Evolutionary conservation across 148 eudicot genomes (phyloP).

Genomic region (Heliosperma pusillum): DNA sequence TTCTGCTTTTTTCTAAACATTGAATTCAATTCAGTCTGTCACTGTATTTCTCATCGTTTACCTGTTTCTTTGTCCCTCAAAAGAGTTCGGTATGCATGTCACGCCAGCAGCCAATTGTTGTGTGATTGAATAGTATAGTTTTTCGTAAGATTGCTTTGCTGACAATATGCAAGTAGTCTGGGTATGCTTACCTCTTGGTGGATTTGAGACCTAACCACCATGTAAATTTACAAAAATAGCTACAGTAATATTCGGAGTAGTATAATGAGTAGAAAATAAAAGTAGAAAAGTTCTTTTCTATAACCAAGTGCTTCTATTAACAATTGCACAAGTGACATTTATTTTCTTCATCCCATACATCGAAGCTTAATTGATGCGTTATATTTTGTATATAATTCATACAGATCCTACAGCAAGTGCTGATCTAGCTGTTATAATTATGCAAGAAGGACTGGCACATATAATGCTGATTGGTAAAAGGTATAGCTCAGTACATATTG

Average conservation of each 20-base stretch:
- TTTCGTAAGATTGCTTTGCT: neutral
- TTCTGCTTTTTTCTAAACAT: too few species aligned
- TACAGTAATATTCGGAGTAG: neutral
- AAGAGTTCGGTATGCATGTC: too few species aligned
- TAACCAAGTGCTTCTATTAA: neutral
- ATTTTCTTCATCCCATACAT: neutral
- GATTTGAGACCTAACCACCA: neutral
- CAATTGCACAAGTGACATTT: neutral
- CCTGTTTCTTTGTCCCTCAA: too few species aligned
- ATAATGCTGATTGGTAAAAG: conserved; percentile 89
- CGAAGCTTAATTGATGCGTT: neutral
- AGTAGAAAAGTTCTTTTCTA: neutral
- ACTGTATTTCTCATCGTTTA: too few species aligned
- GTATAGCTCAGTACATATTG: conserved; percentile 31
- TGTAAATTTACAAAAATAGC: neutral
- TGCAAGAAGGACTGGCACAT: conserved; percentile 94
- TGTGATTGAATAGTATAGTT: neutral
- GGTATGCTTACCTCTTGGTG: neutral
- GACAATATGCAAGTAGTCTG: neutral
- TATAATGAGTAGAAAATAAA: neutral
- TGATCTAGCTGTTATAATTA: conserved; percentile 79
- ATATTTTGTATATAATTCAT: conserved; percentile 9
- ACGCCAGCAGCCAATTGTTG: too few species aligned
- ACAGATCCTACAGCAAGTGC: conserved; percentile 91
- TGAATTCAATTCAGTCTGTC: too few species aligned